These are phyloP conservation scores for Speleostelium caveatum DNA, from an alignment of 78 protist species.

Conservation along the genomic window DNA sequence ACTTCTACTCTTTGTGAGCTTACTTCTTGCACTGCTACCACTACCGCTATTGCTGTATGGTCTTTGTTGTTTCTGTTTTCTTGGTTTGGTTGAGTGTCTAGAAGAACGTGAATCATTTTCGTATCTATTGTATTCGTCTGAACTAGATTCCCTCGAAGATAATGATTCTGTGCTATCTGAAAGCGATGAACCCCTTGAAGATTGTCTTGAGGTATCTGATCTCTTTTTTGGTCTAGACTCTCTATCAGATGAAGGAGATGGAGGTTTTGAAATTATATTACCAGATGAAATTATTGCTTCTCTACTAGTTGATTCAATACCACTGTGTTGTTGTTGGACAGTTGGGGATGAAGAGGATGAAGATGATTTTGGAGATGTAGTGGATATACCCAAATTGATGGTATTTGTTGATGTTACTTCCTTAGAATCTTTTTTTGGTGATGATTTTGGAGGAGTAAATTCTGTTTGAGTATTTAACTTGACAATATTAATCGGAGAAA, in stretches of 20 bases:
- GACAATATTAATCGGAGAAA: not conserved
- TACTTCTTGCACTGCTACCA: not conserved
- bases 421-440: conserved; percentile 17
- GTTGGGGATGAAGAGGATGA: not conserved
- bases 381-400: not conserved
- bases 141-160: conserved; percentile 22
- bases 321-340: conserved; percentile 12
- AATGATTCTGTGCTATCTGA: conserved; percentile 39
- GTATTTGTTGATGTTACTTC: not conserved
- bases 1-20: not conserved
- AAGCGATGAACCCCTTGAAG: conserved; percentile 49
- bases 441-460: conserved; percentile 52
- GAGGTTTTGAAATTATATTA: conserved; percentile 12
- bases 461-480: not conserved
- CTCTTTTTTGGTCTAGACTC: not conserved
- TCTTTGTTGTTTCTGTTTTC: conserved; percentile 15
- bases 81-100: not conserved
- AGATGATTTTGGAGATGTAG: conserved; percentile 7
- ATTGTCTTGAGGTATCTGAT: conserved; percentile 23
- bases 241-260: conserved; percentile 65
- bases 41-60: conserved; percentile 14
- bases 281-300: conserved; percentile 23
- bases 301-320: not conserved
- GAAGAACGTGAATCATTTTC: not conserved
- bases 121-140: conserved; percentile 52